A percentile compares a stretch with the other conserved stretches of the same genome.
These are phyloP conservation scores for Trichoderma atroviride DNA, from an alignment of 2,329 filamentous ascomycete species.

Conservation along the genomic window DNA sequence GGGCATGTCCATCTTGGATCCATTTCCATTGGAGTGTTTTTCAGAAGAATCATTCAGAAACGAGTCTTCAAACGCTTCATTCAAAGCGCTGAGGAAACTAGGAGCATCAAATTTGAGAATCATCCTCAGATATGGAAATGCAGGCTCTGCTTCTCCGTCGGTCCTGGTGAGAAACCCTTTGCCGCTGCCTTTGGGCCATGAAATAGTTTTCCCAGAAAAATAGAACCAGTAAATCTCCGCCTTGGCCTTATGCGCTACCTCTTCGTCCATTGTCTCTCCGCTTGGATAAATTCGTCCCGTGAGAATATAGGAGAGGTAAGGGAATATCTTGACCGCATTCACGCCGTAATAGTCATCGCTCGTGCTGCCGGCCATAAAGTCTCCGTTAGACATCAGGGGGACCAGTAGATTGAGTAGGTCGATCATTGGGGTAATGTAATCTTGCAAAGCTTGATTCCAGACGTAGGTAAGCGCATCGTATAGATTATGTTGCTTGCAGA, in stretches of 20 bases:
- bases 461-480: slow-evolving; percentile 97
- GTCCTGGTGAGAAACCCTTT: slow-evolving; percentile 64
- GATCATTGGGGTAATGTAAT: slow-evolving; percentile 88
- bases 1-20: slow-evolving; percentile 52
- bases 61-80: slow-evolving; percentile 94
- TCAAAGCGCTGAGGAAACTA: slow-evolving; percentile 91
- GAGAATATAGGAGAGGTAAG: slow-evolving; percentile 88
- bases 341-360: slow-evolving; percentile 64
- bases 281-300: slow-evolving; percentile 92
- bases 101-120: slow-evolving; percentile 87
- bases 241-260: slow-evolving; percentile 76
- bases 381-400: slow-evolving; percentile 59
- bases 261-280: slow-evolving; percentile 72
- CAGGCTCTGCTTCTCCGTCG: slow-evolving; percentile 61
- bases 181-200: slow-evolving; percentile 70
- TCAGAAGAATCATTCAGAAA: slow-evolving; percentile 84
- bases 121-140: slow-evolving; percentile 82
- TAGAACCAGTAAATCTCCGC: slow-evolving; percentile 89
- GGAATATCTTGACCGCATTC: slow-evolving; percentile 87
- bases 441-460: slow-evolving; percentile 87
- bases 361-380: slow-evolving; percentile 56
- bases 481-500: slow-evolving; percentile 89
- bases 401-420: slow-evolving; percentile 75
- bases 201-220: slow-evolving; percentile 79
- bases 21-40: slow-evolving; percentile 56